Percentiles rank a stretch among this genome's conserved stretches.
Evolutionary conservation across 495 filamentous ascomycete species (phyloP).

Genomic region (Podospora pseudopauciseta): DNA sequence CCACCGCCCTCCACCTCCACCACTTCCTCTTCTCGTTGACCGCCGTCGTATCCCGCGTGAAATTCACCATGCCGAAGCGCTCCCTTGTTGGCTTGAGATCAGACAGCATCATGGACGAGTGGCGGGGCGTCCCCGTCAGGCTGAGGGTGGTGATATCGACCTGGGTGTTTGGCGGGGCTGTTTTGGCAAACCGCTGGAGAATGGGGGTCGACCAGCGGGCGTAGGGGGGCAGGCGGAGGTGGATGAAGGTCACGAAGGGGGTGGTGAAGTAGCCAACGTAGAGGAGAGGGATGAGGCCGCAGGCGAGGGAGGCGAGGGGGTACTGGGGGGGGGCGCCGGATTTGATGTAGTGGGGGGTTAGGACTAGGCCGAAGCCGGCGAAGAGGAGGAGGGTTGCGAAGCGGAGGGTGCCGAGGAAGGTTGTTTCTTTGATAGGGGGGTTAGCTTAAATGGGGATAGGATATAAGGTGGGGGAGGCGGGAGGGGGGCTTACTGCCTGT

Average conservation of each 20-base stretch:
- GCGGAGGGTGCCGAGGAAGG: conserved; percentile 65
- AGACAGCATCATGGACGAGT: conserved; percentile 42
- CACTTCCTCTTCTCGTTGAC: conserved; percentile 30
- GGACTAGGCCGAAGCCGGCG: conserved; percentile 56
- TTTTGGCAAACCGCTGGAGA: conserved; percentile 60
- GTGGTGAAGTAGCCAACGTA: conserved; percentile 61
- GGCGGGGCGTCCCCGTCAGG: conserved; percentile 54
- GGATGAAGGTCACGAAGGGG: conserved; percentile 69
- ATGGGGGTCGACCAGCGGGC: conserved; percentile 66
- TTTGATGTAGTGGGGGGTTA: conserved; percentile 56
- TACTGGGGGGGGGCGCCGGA: conserved; percentile 39
- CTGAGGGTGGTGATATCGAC: conserved; percentile 71
- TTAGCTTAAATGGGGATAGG: background rate
- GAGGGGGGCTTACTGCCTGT: conserved; percentile 42
- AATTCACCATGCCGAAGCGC: conserved; percentile 51
- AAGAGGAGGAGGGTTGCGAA: conserved; percentile 69
- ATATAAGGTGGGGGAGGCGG: background rate
- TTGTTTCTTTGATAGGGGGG: conserved; percentile 34
- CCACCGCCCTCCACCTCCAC: conserved; percentile 38
- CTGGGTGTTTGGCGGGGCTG: conserved; percentile 58
- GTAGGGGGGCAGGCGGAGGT: conserved; percentile 63
- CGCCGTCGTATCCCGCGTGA: conserved; percentile 38
- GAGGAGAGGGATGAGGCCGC: conserved; percentile 61
- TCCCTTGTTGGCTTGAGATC: conserved; percentile 45
- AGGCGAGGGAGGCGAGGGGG: conserved; percentile 35